Evolutionary conservation across 2,329 filamentous ascomycete species (phyloP).

Genomic region (Septoria linicola): DNA sequence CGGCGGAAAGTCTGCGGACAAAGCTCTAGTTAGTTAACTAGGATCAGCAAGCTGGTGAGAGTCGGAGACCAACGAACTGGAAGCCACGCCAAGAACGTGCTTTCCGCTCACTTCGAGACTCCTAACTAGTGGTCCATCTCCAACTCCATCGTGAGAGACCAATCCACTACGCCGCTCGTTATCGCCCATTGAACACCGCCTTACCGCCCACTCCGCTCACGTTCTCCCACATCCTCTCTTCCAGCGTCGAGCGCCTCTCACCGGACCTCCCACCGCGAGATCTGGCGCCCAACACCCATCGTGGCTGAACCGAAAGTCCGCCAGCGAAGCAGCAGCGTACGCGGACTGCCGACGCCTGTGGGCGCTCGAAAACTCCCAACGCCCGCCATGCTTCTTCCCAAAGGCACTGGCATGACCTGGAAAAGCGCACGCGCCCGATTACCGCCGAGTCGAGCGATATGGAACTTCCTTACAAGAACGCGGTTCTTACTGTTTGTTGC

Average conservation of each 20-base stretch:
- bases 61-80: no score
- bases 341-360: constrained; percentile 16
- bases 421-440: constrained; percentile 80
- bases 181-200: constrained; percentile 9
- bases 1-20: neutral
- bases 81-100: neutral
- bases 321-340: constrained; percentile 21
- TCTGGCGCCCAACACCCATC: constrained; percentile 9
- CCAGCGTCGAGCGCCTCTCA: neutral
- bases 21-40: no score
- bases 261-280: neutral
- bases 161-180: constrained; percentile 12
- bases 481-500: constrained; percentile 74
- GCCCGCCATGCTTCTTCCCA: constrained; percentile 76
- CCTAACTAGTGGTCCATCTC: neutral
- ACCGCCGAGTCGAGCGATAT: constrained; percentile 68
- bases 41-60: no score
- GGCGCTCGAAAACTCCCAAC: constrained; percentile 13
- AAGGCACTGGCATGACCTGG: constrained; percentile 87
- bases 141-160: neutral
- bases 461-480: constrained; percentile 67
- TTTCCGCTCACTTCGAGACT: neutral
- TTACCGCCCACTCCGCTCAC: constrained; percentile 6
- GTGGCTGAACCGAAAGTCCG: constrained; percentile 21
- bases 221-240: neutral